Evolutionary conservation across 2,329 filamentous ascomycete genomes (phyloP), one percentile per base, ranked within the genome.

Genomic region (Neonectria coccinea): DNA sequence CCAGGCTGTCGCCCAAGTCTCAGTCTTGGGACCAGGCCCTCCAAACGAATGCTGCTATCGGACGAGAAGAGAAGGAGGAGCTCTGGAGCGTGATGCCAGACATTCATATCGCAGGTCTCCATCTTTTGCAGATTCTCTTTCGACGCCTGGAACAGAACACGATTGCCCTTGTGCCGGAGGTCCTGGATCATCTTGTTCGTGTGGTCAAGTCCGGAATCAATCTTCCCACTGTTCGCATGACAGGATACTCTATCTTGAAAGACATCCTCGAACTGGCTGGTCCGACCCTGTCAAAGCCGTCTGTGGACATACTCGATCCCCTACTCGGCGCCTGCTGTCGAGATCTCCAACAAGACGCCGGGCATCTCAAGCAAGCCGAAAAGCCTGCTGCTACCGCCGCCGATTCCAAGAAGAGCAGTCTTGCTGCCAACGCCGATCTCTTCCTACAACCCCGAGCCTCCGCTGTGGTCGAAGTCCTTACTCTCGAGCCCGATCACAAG

Each of bases 11-110:
- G 60, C 83, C 72, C 70, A 83, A 74, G 75, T 80, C 77, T 65
- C 83, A 83, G 64, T 78, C 77, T 20, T 81, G 80, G 69, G 81
- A 85, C 65, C 82, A 83, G 68, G 83, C 81, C 2, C 79, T 88
- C n/a, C 87, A 90, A 65, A 83, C 89, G 64, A 94, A 94, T 70
- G 84, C 89, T 8, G 90, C 92, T 67, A 88, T 96, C 67, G 86
- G 89, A 33, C 88, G 91, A 65, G 92, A 97, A 54, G 95, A 97
- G 78, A 90, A 91, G 65, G 93, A 97, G 57, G 88, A 90, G 48
- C 84, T 97, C 4, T 94, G 92, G 87, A 81, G 86, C 51, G 83
- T 88, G 18, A 83, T 97, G 11, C 92, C 94, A 5, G 83, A 86
- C 10, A 86, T 97, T 42, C 93, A 97, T 73, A 79, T 89, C 14